These are phyloP conservation scores for Coniophora puteana DNA, from an alignment of 1,284 basidiomycete species.

Conservation along the genomic window DNA sequence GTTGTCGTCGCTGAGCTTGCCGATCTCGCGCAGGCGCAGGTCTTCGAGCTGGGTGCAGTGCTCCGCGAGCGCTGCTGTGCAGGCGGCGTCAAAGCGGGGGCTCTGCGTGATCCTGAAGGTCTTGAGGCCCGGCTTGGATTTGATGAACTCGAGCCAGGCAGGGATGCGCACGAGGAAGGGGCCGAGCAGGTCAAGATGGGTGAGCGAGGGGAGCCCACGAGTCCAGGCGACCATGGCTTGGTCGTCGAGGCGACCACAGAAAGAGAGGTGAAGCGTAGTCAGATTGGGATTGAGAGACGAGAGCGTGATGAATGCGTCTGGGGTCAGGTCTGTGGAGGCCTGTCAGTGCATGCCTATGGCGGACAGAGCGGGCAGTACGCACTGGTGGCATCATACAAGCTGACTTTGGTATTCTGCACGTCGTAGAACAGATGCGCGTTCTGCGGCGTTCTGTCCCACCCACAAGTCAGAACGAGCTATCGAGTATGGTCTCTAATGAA, in stretches of 20 bases:
- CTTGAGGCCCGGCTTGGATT: constrained; percentile 55
- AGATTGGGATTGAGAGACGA: constrained; percentile 81
- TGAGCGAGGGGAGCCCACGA: constrained; percentile 62
- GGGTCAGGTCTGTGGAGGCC: constrained; percentile 53
- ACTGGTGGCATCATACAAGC: constrained; percentile 92
- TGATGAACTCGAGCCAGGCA: constrained; percentile 79
- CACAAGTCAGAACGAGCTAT: background rate
- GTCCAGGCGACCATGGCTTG: constrained; percentile 65
- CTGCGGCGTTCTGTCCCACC: constrained; percentile 53
- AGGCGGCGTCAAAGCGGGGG: constrained; percentile 82
- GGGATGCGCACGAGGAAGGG: constrained; percentile 82
- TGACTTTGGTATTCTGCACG: constrained; percentile 62
- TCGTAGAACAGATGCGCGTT: constrained; percentile 86
- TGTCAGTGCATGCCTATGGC: constrained; percentile 4
- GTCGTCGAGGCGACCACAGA: constrained; percentile 84
- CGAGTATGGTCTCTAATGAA: background rate
- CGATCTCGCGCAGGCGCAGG: constrained; percentile 80
- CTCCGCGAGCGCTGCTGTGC: constrained; percentile 60
- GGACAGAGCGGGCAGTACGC: constrained; percentile 26
- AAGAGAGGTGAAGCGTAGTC: constrained; percentile 72
- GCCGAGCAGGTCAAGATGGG: constrained; percentile 78
- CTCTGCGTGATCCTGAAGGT: constrained; percentile 83
- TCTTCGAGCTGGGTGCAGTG: constrained; percentile 61
- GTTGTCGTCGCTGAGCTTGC: too few relatives aligned
- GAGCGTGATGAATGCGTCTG: constrained; percentile 65